These are phyloP conservation scores for Chlamydomonas reinhardtii DNA, from an alignment of 163 green algal species.

Conservation along the genomic window DNA sequence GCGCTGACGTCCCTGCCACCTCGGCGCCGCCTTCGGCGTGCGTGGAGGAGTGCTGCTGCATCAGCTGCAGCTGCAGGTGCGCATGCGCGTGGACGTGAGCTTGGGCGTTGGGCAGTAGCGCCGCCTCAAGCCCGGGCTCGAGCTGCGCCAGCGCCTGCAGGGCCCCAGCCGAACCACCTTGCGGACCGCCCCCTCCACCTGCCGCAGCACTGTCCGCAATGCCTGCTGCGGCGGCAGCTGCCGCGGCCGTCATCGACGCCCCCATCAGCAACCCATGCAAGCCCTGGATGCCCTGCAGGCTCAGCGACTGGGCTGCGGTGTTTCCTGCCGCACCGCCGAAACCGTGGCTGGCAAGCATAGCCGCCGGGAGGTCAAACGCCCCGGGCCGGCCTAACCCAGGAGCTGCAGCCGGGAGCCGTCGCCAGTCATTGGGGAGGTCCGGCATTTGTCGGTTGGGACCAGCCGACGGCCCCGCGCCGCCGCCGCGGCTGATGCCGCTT, in stretches of 20 bases:
- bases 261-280: conserved; percentile 32
- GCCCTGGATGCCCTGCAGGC: conserved; percentile 1
- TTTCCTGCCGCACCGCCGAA: no score
- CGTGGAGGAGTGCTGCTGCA: neutral
- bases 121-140: neutral
- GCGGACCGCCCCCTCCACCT: no score
- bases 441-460: no score
- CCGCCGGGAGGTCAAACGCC: neutral
- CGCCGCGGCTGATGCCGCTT: no score
- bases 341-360: neutral
- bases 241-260: conserved; percentile 9
- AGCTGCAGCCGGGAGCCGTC: neutral
- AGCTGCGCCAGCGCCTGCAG: neutral
- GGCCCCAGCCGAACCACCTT: no score
- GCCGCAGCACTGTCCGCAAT: neutral
- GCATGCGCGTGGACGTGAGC: neutral
- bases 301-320: neutral
- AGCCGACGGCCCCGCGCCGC: no score
- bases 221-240: neutral
- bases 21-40: neutral
- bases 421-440: neutral
- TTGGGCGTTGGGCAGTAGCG: neutral
- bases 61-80: neutral
- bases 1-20: no score
- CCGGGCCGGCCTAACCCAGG: neutral